Percentiles rank a stretch among this genome's conserved stretches.
phyloP scores from a whole-genome alignment of 2,329 filamentous ascomycete species.

The Phoma sp. region DNA sequence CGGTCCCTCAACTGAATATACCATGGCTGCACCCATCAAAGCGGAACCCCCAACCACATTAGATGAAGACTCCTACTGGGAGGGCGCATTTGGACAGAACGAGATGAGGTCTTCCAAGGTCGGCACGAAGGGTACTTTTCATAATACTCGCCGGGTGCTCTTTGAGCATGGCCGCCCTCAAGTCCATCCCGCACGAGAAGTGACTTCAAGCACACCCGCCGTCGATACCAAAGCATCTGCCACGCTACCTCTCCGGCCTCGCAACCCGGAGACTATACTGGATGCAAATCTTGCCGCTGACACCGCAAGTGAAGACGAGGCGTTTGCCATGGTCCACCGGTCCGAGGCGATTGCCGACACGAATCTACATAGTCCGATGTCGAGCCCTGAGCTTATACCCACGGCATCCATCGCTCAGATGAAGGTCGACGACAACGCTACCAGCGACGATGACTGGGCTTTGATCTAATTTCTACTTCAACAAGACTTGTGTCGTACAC shows the following conservation, averaged over 20 bases:
- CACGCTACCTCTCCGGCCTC: background rate
- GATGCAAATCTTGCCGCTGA: background rate
- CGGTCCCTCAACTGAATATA: background rate
- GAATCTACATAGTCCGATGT: background rate
- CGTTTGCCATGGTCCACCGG: conserved; percentile 1
- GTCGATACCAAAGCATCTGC: background rate
- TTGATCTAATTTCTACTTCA: background rate
- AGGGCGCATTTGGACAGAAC: background rate
- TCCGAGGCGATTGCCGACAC: background rate
- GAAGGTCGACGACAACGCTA: background rate
- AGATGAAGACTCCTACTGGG: conserved; percentile 9
- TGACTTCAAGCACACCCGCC: background rate
- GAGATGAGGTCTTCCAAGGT: background rate
- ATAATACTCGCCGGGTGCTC: conserved; percentile 1
- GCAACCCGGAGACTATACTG: background rate
- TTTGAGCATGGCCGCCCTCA: background rate
- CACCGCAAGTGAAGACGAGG: conserved; percentile 10
- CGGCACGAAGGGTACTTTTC: background rate
- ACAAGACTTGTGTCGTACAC: too few relatives aligned
- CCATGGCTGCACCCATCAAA: background rate
- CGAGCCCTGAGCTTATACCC: conserved; percentile 15
- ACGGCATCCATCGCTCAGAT: background rate
- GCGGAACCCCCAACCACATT: too few relatives aligned
- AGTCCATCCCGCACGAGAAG: background rate
- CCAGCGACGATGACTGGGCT: conserved; percentile 9